A percentile compares a stretch with the other conserved stretches of the same genome.
phyloP scores from a whole-genome alignment of 2,329 filamentous ascomycete genomes.

The Leptographium galeiforme region DNA sequence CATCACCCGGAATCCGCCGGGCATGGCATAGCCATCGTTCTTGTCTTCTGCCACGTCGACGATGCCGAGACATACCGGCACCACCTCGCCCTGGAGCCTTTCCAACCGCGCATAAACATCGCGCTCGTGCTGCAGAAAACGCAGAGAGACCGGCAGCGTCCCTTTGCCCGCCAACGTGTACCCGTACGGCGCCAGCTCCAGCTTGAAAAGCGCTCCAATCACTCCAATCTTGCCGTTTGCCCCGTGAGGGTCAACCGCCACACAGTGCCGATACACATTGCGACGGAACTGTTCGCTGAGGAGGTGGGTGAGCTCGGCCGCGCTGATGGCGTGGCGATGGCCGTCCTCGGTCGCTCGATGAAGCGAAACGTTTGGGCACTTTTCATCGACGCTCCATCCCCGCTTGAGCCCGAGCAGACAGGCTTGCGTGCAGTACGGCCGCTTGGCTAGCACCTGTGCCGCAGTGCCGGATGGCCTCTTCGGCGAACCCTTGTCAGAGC shows the following conservation, averaged over 20 bases:
- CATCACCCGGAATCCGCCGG: not conserved
- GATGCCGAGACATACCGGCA: slow-evolving; percentile 1
- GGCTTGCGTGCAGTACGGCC: slow-evolving; percentile 4
- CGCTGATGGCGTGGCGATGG: not conserved
- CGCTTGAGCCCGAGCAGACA: slow-evolving; percentile 2
- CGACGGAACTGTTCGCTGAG: not conserved
- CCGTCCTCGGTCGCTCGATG: not conserved
- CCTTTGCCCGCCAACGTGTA: slow-evolving; percentile 5
- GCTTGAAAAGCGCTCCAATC: slow-evolving; percentile 1
- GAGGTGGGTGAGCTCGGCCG: not conserved
- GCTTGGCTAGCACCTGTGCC: no score
- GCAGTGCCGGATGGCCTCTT: not conserved
- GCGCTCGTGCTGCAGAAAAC: not conserved
- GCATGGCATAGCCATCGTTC: not conserved
- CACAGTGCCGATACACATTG: slow-evolving; percentile 2
- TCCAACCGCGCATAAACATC: not conserved
- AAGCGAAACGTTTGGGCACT: slow-evolving; percentile 2
- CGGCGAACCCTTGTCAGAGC: not conserved
- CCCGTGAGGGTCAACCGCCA: slow-evolving; percentile 1
- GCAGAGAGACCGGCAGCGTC: not conserved
- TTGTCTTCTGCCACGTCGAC: not conserved
- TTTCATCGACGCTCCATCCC: slow-evolving; percentile 1
- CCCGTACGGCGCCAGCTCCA: slow-evolving; percentile 1
- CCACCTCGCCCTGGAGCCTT: not conserved
- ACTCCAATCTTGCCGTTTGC: not conserved